Evolutionary conservation across 78 protist genomes (phyloP).

Genomic region (Polysphondylium violaceum): DNA sequence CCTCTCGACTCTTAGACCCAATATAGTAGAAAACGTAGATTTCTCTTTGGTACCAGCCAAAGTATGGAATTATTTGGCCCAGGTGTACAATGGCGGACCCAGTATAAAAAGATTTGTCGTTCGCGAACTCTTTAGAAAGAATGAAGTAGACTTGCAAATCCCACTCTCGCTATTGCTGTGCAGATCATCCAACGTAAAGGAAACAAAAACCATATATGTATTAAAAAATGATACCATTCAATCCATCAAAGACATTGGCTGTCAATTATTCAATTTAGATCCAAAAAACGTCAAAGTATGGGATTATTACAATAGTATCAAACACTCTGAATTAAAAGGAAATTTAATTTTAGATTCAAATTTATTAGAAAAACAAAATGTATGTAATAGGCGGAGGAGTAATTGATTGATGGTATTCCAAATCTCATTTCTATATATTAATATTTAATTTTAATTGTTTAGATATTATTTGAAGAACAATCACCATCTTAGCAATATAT

Average conservation of each 20-base stretch:
- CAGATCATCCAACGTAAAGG: slow-evolving; percentile 3
- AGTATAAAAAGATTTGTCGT: neutral
- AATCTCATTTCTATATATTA: no score
- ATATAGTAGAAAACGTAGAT: neutral
- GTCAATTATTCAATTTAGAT: slow-evolving; percentile 15
- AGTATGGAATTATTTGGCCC: neutral
- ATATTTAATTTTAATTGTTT: no score
- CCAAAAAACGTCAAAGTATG: slow-evolving; percentile 44
- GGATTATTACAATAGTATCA: slow-evolving; percentile 52
- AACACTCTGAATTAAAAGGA: slow-evolving; percentile 12
- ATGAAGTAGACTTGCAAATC: neutral
- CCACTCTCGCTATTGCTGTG: neutral
- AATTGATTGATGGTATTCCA: no score
- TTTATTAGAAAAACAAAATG: slow-evolving; percentile 43
- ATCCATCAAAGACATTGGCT: neutral
- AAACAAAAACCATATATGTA: neutral
- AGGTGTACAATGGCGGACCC: neutral
- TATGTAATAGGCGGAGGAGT: slow-evolving; percentile 37
- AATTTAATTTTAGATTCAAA: neutral
- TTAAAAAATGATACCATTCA: slow-evolving; percentile 4
- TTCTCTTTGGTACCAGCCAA: slow-evolving; percentile 13
- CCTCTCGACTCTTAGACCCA: neutral
- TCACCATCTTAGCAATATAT: no score
- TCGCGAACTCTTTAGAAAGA: neutral
- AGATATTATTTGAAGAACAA: no score